These are phyloP conservation scores for Martensiomyces pterosporus DNA, from an alignment of 192 early-diverging fungal species.

Conservation along the genomic window DNA sequence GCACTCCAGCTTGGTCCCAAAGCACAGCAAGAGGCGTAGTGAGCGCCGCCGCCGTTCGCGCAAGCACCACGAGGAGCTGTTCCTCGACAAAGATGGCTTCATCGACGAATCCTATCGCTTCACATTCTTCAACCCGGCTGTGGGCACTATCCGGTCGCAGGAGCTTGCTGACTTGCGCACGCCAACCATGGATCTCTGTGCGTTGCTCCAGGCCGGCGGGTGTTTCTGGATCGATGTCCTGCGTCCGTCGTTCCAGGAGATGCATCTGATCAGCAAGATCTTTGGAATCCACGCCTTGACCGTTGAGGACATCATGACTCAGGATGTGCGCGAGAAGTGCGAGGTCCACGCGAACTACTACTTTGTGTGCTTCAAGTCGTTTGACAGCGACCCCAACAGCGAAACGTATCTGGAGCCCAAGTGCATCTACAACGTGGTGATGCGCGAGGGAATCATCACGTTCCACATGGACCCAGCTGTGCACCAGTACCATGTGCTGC, in stretches of 20 bases:
- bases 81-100: conserved; percentile 50
- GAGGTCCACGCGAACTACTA: conserved; percentile 72
- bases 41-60: conserved; percentile 10
- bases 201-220: conserved; percentile 39
- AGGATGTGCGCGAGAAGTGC: conserved; percentile 93
- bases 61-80: conserved; percentile 45
- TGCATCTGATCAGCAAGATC: conserved; percentile 60
- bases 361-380: conserved; percentile 84
- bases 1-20: neutral
- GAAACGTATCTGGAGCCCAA: conserved; percentile 62
- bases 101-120: conserved; percentile 59
- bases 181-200: conserved; percentile 35
- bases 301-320: conserved; percentile 86
- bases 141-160: conserved; percentile 60
- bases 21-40: neutral
- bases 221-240: conserved; percentile 80
- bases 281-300: conserved; percentile 80
- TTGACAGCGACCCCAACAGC: conserved; percentile 63
- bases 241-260: conserved; percentile 59
- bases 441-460: conserved; percentile 71
- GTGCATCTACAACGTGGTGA: conserved; percentile 62
- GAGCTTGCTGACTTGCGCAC: conserved; percentile 54
- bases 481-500: conserved; percentile 82
- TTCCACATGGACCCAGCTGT: conserved; percentile 77
- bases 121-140: conserved; percentile 63